A percentile compares a stretch with the other conserved stretches of the same genome.
Conservation (phyloP, 1,284 basidiomycete species). For the Cryptococcus sp. region DNA sequence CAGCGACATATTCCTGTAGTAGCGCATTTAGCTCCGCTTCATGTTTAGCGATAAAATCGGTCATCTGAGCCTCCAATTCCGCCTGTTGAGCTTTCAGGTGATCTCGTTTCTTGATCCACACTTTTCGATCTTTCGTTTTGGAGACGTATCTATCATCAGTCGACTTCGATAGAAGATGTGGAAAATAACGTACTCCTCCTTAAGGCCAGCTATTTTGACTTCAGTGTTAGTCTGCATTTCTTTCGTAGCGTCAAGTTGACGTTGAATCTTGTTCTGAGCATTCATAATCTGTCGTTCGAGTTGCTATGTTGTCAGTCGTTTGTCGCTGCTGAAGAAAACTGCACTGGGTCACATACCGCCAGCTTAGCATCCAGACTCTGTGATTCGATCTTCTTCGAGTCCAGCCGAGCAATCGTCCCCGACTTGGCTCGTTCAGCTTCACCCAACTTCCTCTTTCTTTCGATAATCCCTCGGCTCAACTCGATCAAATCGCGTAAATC, state of each 20-base stretch:
- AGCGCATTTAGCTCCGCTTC: conserved; percentile 70
- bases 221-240: conserved; percentile 66
- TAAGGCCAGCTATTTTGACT: conserved; percentile 64
- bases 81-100: conserved; percentile 26
- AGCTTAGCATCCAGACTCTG: conserved; percentile 62
- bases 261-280: conserved; percentile 69
- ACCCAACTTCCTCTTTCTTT: conserved; percentile 62
- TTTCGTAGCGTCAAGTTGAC: conserved; percentile 66
- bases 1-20: conserved; percentile 71
- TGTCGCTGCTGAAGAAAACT: too few species aligned
- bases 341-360: conserved; percentile 53
- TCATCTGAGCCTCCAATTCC: conserved; percentile 55
- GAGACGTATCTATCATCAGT: conserved; percentile 21
- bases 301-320: conserved; percentile 56
- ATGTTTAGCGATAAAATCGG: conserved; percentile 64
- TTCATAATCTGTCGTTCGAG: conserved; percentile 68
- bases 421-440: conserved; percentile 60
- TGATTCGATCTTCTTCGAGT: conserved; percentile 65
- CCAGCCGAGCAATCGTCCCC: conserved; percentile 61
- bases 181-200: conserved; percentile 61
- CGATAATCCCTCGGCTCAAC: conserved; percentile 55
- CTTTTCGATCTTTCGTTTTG: conserved; percentile 26
- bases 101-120: conserved; percentile 26
- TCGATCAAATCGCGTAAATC: conserved; percentile 42
- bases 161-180: background rate